Evolutionary conservation across 768 basidiomycete genomes (phyloP).

Genomic region (Suillus brevipes): DNA sequence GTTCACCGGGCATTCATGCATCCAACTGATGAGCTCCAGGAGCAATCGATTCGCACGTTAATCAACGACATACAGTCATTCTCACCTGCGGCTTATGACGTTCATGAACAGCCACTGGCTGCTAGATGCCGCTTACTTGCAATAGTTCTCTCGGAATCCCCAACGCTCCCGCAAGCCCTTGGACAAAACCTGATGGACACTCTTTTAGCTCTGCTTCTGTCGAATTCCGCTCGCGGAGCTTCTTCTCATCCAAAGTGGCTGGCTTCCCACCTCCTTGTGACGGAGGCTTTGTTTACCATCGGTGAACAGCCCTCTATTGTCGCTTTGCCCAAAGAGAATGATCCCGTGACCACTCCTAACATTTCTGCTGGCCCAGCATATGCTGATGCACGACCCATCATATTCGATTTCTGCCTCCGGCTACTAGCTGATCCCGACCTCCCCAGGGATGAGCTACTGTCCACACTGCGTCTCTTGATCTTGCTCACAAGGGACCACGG

Average conservation of each 20-base stretch:
- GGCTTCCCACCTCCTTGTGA: constrained; percentile 79
- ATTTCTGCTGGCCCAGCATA: constrained; percentile 63
- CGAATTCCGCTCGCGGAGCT: constrained; percentile 51
- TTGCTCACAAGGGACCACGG: constrained; percentile 75
- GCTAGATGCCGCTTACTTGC: constrained; percentile 86
- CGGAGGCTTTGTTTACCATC: constrained; percentile 77
- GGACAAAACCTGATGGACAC: constrained; percentile 66
- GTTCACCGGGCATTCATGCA: constrained; percentile 80
- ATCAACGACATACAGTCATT: constrained; percentile 76
- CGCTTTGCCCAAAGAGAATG: constrained; percentile 68
- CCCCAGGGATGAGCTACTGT: constrained; percentile 79
- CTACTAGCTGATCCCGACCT: constrained; percentile 65
- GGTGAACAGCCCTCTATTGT: constrained; percentile 71
- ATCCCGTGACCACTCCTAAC: constrained; percentile 52
- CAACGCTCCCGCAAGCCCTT: constrained; percentile 54
- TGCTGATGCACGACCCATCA: constrained; percentile 55
- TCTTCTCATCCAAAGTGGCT: constrained; percentile 84
- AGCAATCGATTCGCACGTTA: constrained; percentile 67
- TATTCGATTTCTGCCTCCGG: constrained; percentile 77
- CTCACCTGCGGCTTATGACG: constrained; percentile 63
- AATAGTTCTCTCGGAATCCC: constrained; percentile 75
- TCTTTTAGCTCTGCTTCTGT: constrained; percentile 65
- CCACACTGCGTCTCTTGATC: constrained; percentile 80
- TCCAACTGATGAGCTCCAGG: constrained; percentile 55
- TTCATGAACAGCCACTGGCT: constrained; percentile 73